Evolutionary conservation across 805 yeast genomes (phyloP).

Genomic region (Starmera amethionina): DNA sequence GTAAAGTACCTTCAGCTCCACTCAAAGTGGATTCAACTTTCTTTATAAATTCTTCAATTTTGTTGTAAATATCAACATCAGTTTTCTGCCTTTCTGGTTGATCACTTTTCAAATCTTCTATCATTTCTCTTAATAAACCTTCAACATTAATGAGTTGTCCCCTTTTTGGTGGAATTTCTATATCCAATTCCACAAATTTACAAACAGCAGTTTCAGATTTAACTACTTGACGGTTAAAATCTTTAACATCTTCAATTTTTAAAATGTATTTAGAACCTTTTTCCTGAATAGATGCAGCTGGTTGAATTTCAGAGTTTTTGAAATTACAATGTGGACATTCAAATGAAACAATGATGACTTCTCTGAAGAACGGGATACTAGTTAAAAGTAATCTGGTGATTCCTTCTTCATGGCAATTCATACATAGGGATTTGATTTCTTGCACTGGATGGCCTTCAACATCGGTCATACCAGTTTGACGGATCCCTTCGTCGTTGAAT

Average conservation of each 20-base stretch:
- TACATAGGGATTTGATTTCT: slow-evolving; percentile 89
- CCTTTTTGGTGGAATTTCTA: slow-evolving; percentile 91
- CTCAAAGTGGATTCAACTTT: slow-evolving; percentile 50
- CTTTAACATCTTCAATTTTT: slow-evolving; percentile 57
- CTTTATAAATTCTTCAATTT: slow-evolving; percentile 60
- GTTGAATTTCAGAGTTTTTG: slow-evolving; percentile 86
- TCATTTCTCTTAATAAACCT: slow-evolving; percentile 78
- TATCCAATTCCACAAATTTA: slow-evolving; percentile 72
- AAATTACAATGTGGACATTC: slow-evolving; percentile 92
- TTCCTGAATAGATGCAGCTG: slow-evolving; percentile 89
- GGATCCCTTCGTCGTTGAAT: slow-evolving; percentile 32
- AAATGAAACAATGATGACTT: slow-evolving; percentile 88
- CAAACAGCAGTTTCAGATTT: slow-evolving; percentile 82
- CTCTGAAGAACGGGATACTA: slow-evolving; percentile 83
- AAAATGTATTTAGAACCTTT: slow-evolving; percentile 72
- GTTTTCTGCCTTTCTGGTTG: slow-evolving; percentile 69
- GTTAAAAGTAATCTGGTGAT: slow-evolving; percentile 77
- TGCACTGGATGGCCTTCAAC: slow-evolving; percentile 91
- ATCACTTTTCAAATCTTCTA: slow-evolving; percentile 67
- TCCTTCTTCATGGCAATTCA: slow-evolving; percentile 89
- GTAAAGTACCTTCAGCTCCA: slow-evolving; percentile 62
- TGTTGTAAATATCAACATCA: slow-evolving; percentile 67
- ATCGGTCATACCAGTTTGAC: slow-evolving; percentile 68
- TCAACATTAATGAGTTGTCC: slow-evolving; percentile 92
- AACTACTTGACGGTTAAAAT: slow-evolving; percentile 83